Conservation (phyloP, 257 asterid genomes). For the Asclepias syriaca region DNA sequence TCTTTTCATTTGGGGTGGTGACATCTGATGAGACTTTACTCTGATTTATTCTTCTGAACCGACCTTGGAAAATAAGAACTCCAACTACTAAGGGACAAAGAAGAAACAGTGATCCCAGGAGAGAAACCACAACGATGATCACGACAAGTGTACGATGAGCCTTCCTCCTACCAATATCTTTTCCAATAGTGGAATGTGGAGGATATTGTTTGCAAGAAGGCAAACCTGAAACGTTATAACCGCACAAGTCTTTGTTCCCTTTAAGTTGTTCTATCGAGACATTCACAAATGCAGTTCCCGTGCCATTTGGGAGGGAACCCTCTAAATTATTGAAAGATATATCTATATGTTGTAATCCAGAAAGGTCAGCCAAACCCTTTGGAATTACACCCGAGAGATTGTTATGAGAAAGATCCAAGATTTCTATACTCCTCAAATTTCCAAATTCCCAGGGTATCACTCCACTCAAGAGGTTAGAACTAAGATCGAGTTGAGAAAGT, state of each 20-base stretch:
- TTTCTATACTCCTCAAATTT: constrained; percentile 14
- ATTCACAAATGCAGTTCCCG: constrained; percentile 19
- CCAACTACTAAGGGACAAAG: not conserved
- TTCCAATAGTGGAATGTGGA: not conserved
- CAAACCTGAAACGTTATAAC: constrained; percentile 23
- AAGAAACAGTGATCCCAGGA: constrained; percentile 16
- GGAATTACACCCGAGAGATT: constrained; percentile 34
- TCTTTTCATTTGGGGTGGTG: not conserved
- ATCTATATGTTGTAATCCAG: constrained; percentile 21
- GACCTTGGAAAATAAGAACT: not conserved
- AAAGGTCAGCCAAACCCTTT: not conserved
- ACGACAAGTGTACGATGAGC: not conserved
- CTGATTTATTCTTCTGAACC: not conserved
- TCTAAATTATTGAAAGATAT: constrained; percentile 34
- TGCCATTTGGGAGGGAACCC: constrained; percentile 31
- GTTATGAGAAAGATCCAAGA: constrained; percentile 31
- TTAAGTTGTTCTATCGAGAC: constrained; percentile 12
- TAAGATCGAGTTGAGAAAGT: constrained; percentile 26
- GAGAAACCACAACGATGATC: constrained; percentile 3
- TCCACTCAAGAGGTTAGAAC: constrained; percentile 28
- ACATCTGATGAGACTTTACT: too few relatives aligned
- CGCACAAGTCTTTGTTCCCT: constrained; percentile 31
- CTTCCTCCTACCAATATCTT: not conserved
- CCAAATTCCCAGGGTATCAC: constrained; percentile 22
- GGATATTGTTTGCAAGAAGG: constrained; percentile 16